Evolutionary conservation across 306 rosid genomes (phyloP), one percentile per base, ranked within the genome.

Genomic region (Comarum palustre): DNA sequence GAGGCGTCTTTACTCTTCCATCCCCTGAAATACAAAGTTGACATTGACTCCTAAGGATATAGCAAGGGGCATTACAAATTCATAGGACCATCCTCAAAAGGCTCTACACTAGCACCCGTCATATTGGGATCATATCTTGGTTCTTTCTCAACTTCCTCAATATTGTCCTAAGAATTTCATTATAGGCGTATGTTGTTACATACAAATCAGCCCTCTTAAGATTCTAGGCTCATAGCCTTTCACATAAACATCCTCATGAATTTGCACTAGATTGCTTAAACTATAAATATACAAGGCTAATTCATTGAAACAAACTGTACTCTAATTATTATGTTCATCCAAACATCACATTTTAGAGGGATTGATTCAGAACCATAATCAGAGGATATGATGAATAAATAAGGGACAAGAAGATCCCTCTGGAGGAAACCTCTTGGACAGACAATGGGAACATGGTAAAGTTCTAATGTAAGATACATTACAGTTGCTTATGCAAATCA

Each of bases 1-100:
- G 86, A 41, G 98, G 98, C 92, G 78, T 86, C 88, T 94, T 93
- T 42, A 82, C 86, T 79, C 91, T 88, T 69, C 90, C 98, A 76
- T 94, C 98, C 73, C 86, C 97, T 87, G 92, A 79, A 71, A 73
- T 52, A 48, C 36, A 66, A 62, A 64, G 59, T 70, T 46, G 47
- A 73, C 48, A 57, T 73, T 48, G 70, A 55, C 52, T 77, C 76
- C 42, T 51, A 59, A 74, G 69, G 50, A 29, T 59, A 24, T 57
- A 25, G 34, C 36, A 25, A 17, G 36, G 34, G 34, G 6, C 5
- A 22, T 58, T 57, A 58, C n/a, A 58, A 24, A 51, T 34, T 41
- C 4, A 9, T 24, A 13, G 68, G 55, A 8, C 65, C 6, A 70
- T 50, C 36, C 5, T 4, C 10, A 47, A 31, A 48, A 31, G 73